Evolutionary conservation across 371 early-diverging fungal genomes (phyloP), one percentile per base, ranked within the genome.

Genomic region (Racocetra persica): DNA sequence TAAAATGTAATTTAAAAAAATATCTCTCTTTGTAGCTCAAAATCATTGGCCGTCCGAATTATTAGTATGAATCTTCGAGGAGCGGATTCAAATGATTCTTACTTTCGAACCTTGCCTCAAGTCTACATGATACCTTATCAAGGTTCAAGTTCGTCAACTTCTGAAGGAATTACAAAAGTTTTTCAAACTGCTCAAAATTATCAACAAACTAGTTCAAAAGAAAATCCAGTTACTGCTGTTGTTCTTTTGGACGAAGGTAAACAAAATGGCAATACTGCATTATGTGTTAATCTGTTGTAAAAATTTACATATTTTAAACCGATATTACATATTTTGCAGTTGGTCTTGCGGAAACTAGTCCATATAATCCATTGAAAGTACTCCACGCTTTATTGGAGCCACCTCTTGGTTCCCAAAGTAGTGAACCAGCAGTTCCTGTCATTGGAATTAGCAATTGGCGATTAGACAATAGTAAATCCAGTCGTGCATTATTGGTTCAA

Each of bases 151-250:
- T 80, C 72, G 2, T 80, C 80, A 41, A 80, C 80, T 28, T 80
- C 80, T 32, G 80, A 80, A 5, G 80, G 80, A 18, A 80, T 80
- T 32, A 18, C 26, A 16, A 80, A 80, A 65, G 80, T 80, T 10
- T 80, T 80, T 28, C 32, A 80, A 2, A 72, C 72, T 11, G 80
- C 80, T 28, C n/a, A 80, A 7, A 70, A 73, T 20, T 60, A 72
- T 38, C 80, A 80, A 22, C 22, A 80, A 20, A 70, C 72, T 14
- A 57, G 36, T 36, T 71, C 80, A 0, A 32, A 80, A 24, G 26
- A 70, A 18, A 72, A 60, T 57, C 70, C 59, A 4, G 32, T 73
- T 20, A 70, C n/a, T 26, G 59, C 57, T 38, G 80, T 80, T 26
- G 80, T 80, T 55, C 26, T 80, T 6, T 41, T 80, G 1, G 80